A percentile compares a stretch with the other conserved stretches of the same genome.
phyloP scores from a whole-genome alignment of 257 asterid species.

The Avicennia marina region DNA sequence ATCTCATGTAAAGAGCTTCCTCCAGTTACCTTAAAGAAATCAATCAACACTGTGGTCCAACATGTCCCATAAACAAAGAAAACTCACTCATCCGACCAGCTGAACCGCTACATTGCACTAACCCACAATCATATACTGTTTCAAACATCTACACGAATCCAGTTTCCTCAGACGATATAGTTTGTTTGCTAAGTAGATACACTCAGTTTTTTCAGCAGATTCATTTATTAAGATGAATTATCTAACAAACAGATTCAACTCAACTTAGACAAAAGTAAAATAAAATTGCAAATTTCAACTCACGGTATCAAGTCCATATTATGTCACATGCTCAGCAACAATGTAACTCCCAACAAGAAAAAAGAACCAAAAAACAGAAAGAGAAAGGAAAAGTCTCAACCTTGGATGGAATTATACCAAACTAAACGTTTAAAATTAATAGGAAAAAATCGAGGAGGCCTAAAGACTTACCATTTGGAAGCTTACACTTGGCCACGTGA shows the following conservation, averaged over 20 bases:
- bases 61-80: slow-evolving; percentile 3
- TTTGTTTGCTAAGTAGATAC: not conserved
- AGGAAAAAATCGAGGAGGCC: not conserved
- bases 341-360: no score
- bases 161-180: no score
- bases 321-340: no score
- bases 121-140: not conserved
- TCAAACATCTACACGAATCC: not conserved
- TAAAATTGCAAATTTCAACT: no score
- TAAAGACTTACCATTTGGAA: slow-evolving; percentile 42
- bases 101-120: slow-evolving; percentile 1
- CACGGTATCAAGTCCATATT: no score
- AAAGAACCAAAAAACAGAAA: no score
- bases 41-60: not conserved
- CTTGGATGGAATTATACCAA: not conserved
- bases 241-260: no score
- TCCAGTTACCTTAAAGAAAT: not conserved
- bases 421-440: not conserved
- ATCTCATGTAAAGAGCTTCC: slow-evolving; percentile 1
- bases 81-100: no score
- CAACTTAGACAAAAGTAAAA: no score
- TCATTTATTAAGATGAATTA: no score
- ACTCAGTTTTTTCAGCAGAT: no score
- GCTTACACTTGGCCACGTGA: slow-evolving; percentile 27
- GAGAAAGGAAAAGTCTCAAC: not conserved